phyloP scores from a whole-genome alignment of 306 rosid genomes.

The Vigna angularis region DNA sequence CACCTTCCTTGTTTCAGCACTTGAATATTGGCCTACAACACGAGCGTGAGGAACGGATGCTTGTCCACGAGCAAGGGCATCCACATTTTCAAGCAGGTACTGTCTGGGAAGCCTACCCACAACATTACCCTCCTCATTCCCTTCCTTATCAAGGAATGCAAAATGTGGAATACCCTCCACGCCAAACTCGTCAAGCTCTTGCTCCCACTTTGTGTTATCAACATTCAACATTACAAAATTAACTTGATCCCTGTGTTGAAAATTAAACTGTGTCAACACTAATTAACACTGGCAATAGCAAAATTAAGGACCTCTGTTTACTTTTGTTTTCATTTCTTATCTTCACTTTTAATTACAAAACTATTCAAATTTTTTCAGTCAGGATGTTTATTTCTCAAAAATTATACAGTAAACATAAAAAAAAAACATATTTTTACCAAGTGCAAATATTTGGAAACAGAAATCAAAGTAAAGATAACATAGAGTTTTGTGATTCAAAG shows the following conservation, averaged over 20 bases:
- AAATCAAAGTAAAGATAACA: neutral
- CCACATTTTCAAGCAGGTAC: constrained; percentile 80
- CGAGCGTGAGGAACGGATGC: constrained; percentile 87
- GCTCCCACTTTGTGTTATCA: constrained; percentile 98
- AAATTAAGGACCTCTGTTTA: neutral
- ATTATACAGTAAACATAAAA: neutral
- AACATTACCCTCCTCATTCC: constrained; percentile 94
- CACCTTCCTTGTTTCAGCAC: constrained; percentile 86
- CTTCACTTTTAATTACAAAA: too few relatives aligned
- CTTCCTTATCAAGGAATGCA: constrained; percentile 85
- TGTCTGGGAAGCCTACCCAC: constrained; percentile 91
- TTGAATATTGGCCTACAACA: constrained; percentile 79
- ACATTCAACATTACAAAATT: constrained; percentile 66
- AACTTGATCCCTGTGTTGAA: constrained; percentile 49
- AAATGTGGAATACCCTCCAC: constrained; percentile 99
- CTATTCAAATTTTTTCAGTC: neutral
- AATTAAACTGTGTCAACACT: neutral
- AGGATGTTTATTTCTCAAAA: too few relatives aligned
- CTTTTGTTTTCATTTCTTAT: too few relatives aligned
- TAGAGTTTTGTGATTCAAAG: neutral
- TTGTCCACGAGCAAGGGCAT: constrained; percentile 83
- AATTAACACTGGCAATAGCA: neutral
- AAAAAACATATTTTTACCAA: neutral
- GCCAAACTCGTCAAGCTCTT: constrained; percentile 96
- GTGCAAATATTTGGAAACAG: neutral